Evolutionary conservation across 73 alveolate genomes (phyloP).

Genomic region (Durusdinium trenchii): DNA sequence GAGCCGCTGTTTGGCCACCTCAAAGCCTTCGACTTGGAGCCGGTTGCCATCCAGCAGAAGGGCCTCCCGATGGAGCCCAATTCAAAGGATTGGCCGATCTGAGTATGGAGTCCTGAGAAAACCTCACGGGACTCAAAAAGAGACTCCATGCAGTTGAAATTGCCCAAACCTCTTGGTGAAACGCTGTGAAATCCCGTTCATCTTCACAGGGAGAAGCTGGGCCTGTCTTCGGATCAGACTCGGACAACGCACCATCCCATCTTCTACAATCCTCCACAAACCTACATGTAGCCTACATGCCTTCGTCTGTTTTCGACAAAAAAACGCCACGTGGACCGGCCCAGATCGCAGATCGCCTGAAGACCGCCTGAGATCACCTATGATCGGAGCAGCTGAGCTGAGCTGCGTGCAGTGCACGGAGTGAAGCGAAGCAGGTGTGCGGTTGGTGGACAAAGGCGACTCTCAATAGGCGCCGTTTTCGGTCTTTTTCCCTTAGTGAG

Average conservation of each 20-base stretch:
- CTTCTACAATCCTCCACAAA: background rate
- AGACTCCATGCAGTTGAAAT: too few species aligned
- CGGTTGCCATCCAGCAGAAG: slow-evolving; percentile 51
- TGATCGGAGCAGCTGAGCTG: background rate
- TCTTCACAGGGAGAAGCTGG: background rate
- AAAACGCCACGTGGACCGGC: background rate
- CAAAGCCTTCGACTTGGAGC: slow-evolving; percentile 21
- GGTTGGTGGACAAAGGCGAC: too few species aligned
- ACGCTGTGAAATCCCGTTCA: background rate
- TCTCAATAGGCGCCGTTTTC: too few species aligned
- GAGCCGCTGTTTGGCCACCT: too few species aligned
- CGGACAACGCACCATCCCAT: too few species aligned
- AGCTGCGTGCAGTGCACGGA: background rate
- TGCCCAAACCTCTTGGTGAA: too few species aligned
- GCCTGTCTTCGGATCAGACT: background rate
- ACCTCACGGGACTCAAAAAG: too few species aligned
- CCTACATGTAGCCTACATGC: too few species aligned
- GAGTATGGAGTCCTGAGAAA: background rate
- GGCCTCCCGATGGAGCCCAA: background rate
- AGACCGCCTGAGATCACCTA: slow-evolving; percentile 51
- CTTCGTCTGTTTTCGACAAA: too few species aligned
- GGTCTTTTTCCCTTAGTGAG: too few species aligned
- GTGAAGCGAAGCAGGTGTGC: background rate
- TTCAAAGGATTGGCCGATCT: background rate
- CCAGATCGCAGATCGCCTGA: background rate